Evolutionary conservation across 164 flowering plant species (phyloP), one percentile per base, ranked within the genome.

Genomic region (Vitis amurensis): DNA sequence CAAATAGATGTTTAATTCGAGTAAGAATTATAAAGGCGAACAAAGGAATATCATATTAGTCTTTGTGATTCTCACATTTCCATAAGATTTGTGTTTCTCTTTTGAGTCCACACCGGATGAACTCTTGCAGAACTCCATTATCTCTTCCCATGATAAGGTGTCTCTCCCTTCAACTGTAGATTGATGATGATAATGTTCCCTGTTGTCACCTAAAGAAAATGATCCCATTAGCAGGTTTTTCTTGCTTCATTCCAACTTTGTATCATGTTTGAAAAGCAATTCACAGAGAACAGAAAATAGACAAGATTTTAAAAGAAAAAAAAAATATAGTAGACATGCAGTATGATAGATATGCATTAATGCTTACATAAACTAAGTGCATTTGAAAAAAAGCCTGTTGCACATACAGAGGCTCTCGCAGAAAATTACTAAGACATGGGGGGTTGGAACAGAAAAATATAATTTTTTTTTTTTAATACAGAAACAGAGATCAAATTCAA

Each of bases 61-160:
- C n/a, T 27, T 29, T 14, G 52, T 30, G 23, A 37, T 73, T 58
- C 84, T 81, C 72, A 85, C 87, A 74, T 73, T 80, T 71, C 57
- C 78, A 63, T 62, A 50, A 14, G 63, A 63, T 67, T 50, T 66
- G 62, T 17, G 15, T 27, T 66, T 70, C 53, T 73, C 81, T 73
- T 69, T 68, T 31, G 70, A 64, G 60, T 73, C 80, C 49, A 48
- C 65, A 61, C 37, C 73, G 30, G 75, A 63, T 57, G 86, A 70
- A 71, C 64, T 50, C 56, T 76, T 64, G 63, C 56, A 71, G 9
- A 72, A 55, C 50, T 77, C 87, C 61, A 88, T 73, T 79, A 86
- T 67, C 37, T 85, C 84, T 60, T 77, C 74, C 95, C 94, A 89
- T 64, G 77, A 82, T 37, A 76, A 50, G 66, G 83, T 58, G 55